Percentiles rank a stretch among this genome's conserved stretches.
phyloP scores from a whole-genome alignment of 129 eudicot species.

The Smallanthus sonchifolius region DNA sequence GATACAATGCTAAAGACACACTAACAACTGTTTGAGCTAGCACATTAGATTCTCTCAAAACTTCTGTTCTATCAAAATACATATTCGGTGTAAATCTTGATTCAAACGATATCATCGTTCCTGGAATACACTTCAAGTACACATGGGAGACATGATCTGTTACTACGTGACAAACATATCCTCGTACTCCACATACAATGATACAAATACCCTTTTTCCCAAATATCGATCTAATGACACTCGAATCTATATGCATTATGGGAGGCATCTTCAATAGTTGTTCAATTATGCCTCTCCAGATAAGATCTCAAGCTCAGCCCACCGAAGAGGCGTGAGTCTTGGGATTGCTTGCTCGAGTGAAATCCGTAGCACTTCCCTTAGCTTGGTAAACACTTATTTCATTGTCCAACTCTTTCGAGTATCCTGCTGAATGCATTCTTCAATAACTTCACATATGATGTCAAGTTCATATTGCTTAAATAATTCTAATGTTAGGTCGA shows the following conservation, averaged over 20 bases:
- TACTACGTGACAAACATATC: no score
- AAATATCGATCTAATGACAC: no score
- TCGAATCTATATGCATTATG: neutral
- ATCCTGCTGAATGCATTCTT: conserved; percentile 62
- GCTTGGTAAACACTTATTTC: conserved; percentile 42
- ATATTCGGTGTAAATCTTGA: no score
- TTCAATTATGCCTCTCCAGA: conserved; percentile 55
- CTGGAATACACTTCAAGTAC: no score
- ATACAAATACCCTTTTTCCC: no score
- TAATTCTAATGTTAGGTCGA: conserved; percentile 64
- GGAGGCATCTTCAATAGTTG: neutral
- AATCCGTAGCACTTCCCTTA: conserved; percentile 47
- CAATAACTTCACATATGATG: conserved; percentile 54
- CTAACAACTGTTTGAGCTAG: no score
- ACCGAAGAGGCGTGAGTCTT: conserved; percentile 90
- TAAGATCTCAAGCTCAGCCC: conserved; percentile 97
- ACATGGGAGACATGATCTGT: no score
- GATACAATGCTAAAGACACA: no score
- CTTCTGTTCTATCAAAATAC: no score
- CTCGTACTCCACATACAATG: no score
- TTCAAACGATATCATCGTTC: no score
- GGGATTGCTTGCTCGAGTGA: conserved; percentile 81
- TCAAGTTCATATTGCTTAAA: conserved; percentile 59
- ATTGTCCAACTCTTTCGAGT: conserved; percentile 56
- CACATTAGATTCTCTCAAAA: no score